Base-by-base conservation (phyloP, 148 eudicot species). In the Rhododendron ferrugineum region DNA sequence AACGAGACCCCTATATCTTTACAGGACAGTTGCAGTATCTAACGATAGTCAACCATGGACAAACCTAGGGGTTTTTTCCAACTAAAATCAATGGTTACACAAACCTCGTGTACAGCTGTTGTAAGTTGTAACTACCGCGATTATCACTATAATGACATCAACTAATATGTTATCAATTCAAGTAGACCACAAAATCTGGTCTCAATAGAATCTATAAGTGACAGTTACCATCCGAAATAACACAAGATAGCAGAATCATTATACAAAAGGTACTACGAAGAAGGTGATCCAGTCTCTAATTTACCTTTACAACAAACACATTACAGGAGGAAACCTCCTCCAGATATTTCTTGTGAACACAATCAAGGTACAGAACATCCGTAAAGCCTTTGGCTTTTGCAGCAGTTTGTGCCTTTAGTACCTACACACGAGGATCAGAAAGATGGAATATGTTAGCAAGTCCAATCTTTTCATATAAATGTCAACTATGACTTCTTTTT, bases 261-360 rank as follows among this genome's bases (percentile, higher is more conserved):
- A 47, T 32, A 47, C 32, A 9, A 32, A 9, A 28, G 32, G 1
- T 11, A 18, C 44, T 3, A 40, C 22, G 5, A 16, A 83, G 22
- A 2, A 76, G 77, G 50, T 82, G 50, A 77, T 52, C 37, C 37
- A 80, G 47, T 76, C 76, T 80, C 70, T 28, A 82, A 37, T 84
- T 85, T 90, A 97, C 99, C 99, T 95, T 95, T 26, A 95, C 98
- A 78, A 95, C 91, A 88, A 97, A 97, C 37, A 97, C 93, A 83
- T 97, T 95, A 90, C 99, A 95, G 81, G 99, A 93, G 73, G 99
- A 97, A 70, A 97, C 98, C 86, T 97, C 98, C 90, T 97, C 99
- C 86, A 97, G 92, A 86, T 97, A 97, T 79, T 89, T 97, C 86
- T 97, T 95, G 87, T 93, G 90, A 81, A 92, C 88, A 85, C 98